Base-by-base conservation (phyloP, 148 eudicot species). In the Amaranthus hypochondriacus region DNA sequence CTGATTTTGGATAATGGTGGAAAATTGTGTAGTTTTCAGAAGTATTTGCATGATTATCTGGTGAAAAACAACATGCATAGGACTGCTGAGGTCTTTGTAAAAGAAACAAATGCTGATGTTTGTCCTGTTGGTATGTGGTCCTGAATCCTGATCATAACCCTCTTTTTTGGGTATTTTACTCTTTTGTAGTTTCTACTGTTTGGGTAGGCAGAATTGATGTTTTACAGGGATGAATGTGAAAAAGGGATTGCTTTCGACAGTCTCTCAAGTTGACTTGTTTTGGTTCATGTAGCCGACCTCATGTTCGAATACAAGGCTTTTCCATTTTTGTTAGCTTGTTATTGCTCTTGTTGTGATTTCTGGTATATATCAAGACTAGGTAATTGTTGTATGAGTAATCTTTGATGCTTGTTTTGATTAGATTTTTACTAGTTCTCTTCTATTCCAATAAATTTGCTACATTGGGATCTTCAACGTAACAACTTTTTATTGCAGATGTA, bases 61-160 rank as follows among this genome's bases (percentile, higher is more conserved):
- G 75, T 72, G 68, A 79, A 63, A 73, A 79, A 63, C 56, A 75
- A 72, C 53, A 58, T 81, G 72, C 73, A 71, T 18, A 69, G 7
- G 54, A 67, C 81, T 70, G 84, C 88, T 44, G 81, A 76, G 9
- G 70, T 75, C 3, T 86, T 86, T 48, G 83, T 81, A 11, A 49
- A 12, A 71, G 84, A 86, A 74, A 86, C 86, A 43, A 72, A 69
- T 60, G 71, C 73, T 67, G 55, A 54, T 72, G 56, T 54, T 15
- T 9, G 10, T 69, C 53, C 72, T 77, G 67, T 70, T 60, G 77
- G 76, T 82, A 62, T 54, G 73, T 74, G 69, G 79, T 71, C 75
- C 78, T 72, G 5, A 58, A 77, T 71, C 75, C 78, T 72, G 5
- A 58, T 47, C 76, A 39, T 66, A 9, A 43, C 42, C n/a, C 5